These are phyloP conservation scores for Picea abies DNA, from an alignment of 83 land plant genomes.

Conservation along the genomic window DNA sequence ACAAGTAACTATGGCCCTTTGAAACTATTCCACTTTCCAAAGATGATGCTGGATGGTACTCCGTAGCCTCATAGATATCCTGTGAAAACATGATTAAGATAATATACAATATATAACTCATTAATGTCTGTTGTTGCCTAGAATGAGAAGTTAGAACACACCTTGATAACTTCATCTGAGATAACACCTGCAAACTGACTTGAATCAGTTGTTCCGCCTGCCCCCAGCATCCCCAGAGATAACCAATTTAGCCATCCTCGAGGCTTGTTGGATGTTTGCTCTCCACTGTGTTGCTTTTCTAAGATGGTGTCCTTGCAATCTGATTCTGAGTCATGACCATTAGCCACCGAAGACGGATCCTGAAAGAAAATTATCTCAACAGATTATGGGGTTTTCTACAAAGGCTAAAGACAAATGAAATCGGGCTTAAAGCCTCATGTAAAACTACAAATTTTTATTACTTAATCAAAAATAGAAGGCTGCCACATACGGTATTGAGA, in stretches of 20 bases:
- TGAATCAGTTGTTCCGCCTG: slow-evolving; percentile 77
- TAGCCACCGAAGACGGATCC: not conserved
- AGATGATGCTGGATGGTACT: slow-evolving; percentile 57
- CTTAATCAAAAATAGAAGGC: not conserved
- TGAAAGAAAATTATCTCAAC: not conserved
- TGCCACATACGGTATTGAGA: not conserved
- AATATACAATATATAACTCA: slow-evolving; percentile 13
- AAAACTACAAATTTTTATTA: not conserved
- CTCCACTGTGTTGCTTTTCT: slow-evolving; percentile 52
- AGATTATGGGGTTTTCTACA: not conserved
- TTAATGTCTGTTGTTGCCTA: not conserved
- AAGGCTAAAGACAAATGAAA: not conserved
- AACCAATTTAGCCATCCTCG: slow-evolving; percentile 94
- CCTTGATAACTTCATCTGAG: slow-evolving; percentile 95
- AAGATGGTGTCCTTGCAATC: slow-evolving; percentile 13
- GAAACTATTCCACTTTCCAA: slow-evolving; percentile 31
- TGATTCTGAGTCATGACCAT: slow-evolving; percentile 6
- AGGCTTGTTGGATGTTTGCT: slow-evolving; percentile 37
- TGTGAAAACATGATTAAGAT: slow-evolving; percentile 22
- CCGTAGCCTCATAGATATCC: slow-evolving; percentile 92
- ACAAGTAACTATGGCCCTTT: slow-evolving; percentile 33
- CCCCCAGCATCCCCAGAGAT: slow-evolving; percentile 95
- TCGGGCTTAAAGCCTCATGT: not conserved
- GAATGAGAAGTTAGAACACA: slow-evolving; percentile 16
- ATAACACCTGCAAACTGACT: slow-evolving; percentile 85